phyloP scores from a whole-genome alignment of 1,284 basidiomycete genomes.

The Bjerkandera adusta region DNA sequence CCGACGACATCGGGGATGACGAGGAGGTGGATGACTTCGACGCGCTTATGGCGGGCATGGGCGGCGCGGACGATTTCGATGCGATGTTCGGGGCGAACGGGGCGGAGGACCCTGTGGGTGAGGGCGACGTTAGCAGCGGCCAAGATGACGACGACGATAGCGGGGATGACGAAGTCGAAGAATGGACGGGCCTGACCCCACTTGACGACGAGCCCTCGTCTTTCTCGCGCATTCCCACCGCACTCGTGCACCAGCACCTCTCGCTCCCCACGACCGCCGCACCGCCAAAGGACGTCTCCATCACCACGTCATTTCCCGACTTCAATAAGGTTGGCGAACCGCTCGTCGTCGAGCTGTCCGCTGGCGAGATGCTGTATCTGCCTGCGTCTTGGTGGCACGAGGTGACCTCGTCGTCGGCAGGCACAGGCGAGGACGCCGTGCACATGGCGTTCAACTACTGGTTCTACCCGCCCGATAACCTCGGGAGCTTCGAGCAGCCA shows the following conservation, averaged over 20 bases:
- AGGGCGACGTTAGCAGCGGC: constrained; percentile 9
- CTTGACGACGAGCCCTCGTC: constrained; percentile 25
- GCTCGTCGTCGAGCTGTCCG: constrained; percentile 30
- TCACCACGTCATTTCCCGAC: constrained; percentile 20
- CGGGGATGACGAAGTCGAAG: constrained; percentile 9
- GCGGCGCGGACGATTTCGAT: constrained; percentile 19
- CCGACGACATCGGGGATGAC: constrained; percentile 21
- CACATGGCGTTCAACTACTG: constrained; percentile 38
- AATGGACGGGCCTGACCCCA: constrained; percentile 5
- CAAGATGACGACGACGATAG: constrained; percentile 17
- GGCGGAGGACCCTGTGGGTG: constrained; percentile 15
- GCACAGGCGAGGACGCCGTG: constrained; percentile 17
- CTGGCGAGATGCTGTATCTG: constrained; percentile 33
- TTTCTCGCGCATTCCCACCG: constrained; percentile 32
- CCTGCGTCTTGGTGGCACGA: constrained; percentile 36
- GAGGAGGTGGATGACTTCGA: constrained; percentile 24
- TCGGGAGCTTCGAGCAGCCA: constrained; percentile 27
- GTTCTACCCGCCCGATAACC: constrained; percentile 33
- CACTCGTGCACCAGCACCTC: constrained; percentile 28
- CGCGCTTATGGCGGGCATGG: constrained; percentile 20
- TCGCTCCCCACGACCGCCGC: constrained; percentile 29
- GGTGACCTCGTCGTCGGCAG: constrained; percentile 29
- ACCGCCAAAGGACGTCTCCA: constrained; percentile 15
- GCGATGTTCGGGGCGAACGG: constrained; percentile 9
- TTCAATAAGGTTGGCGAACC: constrained; percentile 26